These are phyloP conservation scores for Pelargonium citronellum DNA, from an alignment of 441 rosid species.

Conservation along the genomic window DNA sequence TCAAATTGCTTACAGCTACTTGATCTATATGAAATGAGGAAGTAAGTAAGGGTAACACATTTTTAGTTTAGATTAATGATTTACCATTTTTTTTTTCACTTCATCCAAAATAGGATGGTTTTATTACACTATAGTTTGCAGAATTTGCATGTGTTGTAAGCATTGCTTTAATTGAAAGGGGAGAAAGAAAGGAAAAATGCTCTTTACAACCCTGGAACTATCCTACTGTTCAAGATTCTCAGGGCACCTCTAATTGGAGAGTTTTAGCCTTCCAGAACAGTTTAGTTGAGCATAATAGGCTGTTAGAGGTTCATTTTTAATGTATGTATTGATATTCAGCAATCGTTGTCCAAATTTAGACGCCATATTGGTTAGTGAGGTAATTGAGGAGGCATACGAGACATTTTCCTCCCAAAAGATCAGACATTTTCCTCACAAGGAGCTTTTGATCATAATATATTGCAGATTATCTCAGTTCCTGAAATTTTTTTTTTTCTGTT, in stretches of 20 bases:
- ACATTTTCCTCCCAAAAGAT: conserved; percentile 1
- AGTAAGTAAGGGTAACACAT: neutral
- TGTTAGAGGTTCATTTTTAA: neutral
- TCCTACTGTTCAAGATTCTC: no score
- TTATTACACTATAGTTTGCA: neutral
- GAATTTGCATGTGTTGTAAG: no score
- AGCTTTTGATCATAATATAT: neutral
- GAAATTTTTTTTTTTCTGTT: conserved; percentile 13
- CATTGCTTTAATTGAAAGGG: no score
- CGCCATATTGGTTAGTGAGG: neutral
- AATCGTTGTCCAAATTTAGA: neutral
- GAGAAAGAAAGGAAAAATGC: no score
- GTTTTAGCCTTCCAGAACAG: no score
- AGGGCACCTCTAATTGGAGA: no score
- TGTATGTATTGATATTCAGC: neutral
- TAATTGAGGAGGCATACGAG: neutral
- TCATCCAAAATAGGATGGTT: neutral
- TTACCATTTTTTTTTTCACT: neutral
- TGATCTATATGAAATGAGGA: neutral
- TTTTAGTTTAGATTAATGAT: neutral
- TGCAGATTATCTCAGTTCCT: conserved; percentile 13
- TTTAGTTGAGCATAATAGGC: no score
- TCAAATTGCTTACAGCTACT: neutral
- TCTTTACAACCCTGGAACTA: no score
- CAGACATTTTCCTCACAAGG: neutral